phyloP scores from a whole-genome alignment of 768 basidiomycete genomes.

The Dioszegia aurantiaca region DNA sequence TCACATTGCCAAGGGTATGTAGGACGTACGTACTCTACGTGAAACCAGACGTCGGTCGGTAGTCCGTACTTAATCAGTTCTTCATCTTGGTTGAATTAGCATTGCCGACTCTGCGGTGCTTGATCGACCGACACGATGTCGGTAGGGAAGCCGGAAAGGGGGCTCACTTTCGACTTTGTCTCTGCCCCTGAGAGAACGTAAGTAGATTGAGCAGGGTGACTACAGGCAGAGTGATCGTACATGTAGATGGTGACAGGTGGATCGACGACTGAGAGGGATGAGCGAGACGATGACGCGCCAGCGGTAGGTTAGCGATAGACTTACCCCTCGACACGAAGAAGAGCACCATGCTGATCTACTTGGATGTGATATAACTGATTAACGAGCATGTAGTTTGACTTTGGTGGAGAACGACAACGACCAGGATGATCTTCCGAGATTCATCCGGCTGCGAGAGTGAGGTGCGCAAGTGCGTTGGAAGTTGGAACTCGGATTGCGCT shows the following conservation, averaged over 20 bases:
- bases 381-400: no score
- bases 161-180: slow-evolving; percentile 91
- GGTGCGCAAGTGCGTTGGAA: no score
- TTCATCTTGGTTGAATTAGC: slow-evolving; percentile 66
- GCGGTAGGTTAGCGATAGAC: slow-evolving; percentile 16
- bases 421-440: no score
- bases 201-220: not conserved
- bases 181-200: slow-evolving; percentile 56
- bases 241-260: slow-evolving; percentile 79
- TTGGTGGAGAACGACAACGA: no score
- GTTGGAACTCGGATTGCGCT: no score
- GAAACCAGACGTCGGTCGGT: slow-evolving; percentile 62
- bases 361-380: no score
- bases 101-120: not conserved
- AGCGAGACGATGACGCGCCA: slow-evolving; percentile 55
- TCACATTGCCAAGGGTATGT: no score
- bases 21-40: slow-evolving; percentile 65
- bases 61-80: slow-evolving; percentile 81
- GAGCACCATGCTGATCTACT: slow-evolving; percentile 59
- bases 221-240: slow-evolving; percentile 53
- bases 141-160: no score
- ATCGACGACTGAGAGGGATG: slow-evolving; percentile 53
- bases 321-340: slow-evolving; percentile 63
- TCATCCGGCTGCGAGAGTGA: no score
- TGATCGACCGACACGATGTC: no score